Conservation (phyloP, 805 yeast genomes). For the Suhomyces pyralidae region DNA sequence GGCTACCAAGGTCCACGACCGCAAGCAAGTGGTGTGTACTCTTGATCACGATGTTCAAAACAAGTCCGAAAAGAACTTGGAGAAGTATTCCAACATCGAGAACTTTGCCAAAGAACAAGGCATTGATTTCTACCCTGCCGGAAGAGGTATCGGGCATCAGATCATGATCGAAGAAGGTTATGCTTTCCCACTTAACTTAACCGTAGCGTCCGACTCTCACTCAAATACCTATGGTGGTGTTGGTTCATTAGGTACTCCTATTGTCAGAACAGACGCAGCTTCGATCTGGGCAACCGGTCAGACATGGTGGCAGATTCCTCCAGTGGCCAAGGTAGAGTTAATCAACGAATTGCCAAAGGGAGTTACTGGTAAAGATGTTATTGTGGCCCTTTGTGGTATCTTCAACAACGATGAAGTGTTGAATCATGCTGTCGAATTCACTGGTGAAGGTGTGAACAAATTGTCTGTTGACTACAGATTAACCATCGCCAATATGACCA, state of each 20-base stretch:
- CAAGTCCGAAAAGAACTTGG: conserved; percentile 80
- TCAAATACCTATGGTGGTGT: conserved; percentile 98
- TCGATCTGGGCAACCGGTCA: conserved; percentile 99
- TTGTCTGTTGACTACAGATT: conserved; percentile 79
- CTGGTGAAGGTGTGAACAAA: conserved; percentile 71
- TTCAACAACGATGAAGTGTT: conserved; percentile 90
- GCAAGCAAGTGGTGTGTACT: conserved; percentile 91
- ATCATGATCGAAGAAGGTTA: conserved; percentile 99
- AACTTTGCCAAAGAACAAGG: conserved; percentile 87
- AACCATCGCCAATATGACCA: conserved; percentile 96
- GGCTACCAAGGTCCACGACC: conserved; percentile 76
- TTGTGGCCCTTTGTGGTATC: conserved; percentile 91
- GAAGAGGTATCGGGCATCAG: conserved; percentile 98
- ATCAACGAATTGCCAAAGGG: conserved; percentile 79
- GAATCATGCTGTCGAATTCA: conserved; percentile 91
- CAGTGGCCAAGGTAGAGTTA: conserved; percentile 91
- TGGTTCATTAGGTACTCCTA: conserved; percentile 94
- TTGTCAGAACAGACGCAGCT: conserved; percentile 98
- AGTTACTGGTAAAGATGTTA: conserved; percentile 94
- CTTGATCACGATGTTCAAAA: conserved; percentile 98
- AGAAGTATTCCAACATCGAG: conserved; percentile 85
- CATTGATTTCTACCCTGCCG: conserved; percentile 96
- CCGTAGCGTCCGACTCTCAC: conserved; percentile 97
- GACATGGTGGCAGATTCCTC: conserved; percentile 99
- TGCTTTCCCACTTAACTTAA: conserved; percentile 88